phyloP scores from a whole-genome alignment of 306 rosid genomes.

The Ochetophila trinervis region DNA sequence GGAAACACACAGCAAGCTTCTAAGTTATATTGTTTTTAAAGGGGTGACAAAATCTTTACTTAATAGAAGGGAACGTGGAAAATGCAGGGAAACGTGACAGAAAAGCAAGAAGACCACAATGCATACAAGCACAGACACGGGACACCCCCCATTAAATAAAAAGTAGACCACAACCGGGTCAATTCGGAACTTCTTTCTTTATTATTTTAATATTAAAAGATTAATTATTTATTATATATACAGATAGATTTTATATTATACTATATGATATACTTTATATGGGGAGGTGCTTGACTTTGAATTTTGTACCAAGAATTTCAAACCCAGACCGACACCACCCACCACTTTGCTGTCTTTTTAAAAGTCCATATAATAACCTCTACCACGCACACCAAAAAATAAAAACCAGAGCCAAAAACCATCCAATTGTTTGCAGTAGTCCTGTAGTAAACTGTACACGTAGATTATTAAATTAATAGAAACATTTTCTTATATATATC shows the following conservation, averaged over 20 bases:
- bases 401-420: too few relatives aligned
- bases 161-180: slow-evolving; percentile 44
- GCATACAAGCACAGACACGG: slow-evolving; percentile 17
- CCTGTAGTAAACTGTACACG: too few relatives aligned
- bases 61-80: slow-evolving; percentile 47
- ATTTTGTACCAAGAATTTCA: slow-evolving; percentile 21
- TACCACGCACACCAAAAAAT: slow-evolving; percentile 1
- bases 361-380: background rate
- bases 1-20: too few relatives aligned
- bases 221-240: too few relatives aligned
- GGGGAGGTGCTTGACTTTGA: slow-evolving; percentile 56
- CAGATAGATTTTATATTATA: background rate
- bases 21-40: too few relatives aligned
- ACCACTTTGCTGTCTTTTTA: slow-evolving; percentile 12
- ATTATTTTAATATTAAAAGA: background rate
- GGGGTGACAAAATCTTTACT: background rate
- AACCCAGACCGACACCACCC: slow-evolving; percentile 39
- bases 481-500: slow-evolving; percentile 17
- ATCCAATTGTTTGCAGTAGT: too few relatives aligned
- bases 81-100: slow-evolving; percentile 32
- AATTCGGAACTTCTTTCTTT: slow-evolving; percentile 34
- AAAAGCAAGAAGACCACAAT: slow-evolving; percentile 3
- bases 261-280: background rate
- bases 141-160: slow-evolving; percentile 4
- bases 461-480: too few relatives aligned